Conservation (phyloP, 495 filamentous ascomycete genomes). For the Durotheca rogersii region DNA sequence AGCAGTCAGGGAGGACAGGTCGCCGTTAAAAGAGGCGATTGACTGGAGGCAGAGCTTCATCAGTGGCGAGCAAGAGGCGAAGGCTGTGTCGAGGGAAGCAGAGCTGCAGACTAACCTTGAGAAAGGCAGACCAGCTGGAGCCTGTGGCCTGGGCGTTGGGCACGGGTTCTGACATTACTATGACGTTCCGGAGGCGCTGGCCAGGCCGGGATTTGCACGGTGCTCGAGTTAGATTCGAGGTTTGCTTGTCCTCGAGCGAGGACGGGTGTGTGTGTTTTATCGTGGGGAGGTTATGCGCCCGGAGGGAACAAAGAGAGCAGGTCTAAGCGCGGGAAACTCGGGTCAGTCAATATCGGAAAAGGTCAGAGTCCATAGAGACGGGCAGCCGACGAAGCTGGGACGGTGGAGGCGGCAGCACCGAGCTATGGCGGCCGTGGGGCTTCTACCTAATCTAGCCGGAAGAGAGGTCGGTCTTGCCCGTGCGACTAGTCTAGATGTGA, state of each 20-base stretch:
- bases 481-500: too few species aligned
- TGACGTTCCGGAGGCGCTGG: slow-evolving; percentile 15
- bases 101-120: slow-evolving; percentile 53
- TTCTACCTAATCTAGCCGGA: too few species aligned
- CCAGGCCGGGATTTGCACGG: slow-evolving; percentile 7
- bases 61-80: background rate
- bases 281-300: too few species aligned
- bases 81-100: background rate
- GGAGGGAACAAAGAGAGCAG: too few species aligned
- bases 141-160: slow-evolving; percentile 38
- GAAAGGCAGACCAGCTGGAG: slow-evolving; percentile 52
- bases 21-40: slow-evolving; percentile 94
- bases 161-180: slow-evolving; percentile 29
- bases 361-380: too few species aligned
- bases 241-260: slow-evolving; percentile 12
- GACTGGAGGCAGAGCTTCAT: slow-evolving; percentile 55
- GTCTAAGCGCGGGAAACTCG: too few species aligned
- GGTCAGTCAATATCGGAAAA: too few species aligned
- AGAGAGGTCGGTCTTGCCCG: too few species aligned
- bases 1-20: slow-evolving; percentile 89
- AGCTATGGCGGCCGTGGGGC: too few species aligned
- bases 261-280: slow-evolving; percentile 1
- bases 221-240: too few species aligned
- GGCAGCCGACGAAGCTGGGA: too few species aligned
- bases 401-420: too few species aligned